Conservation (phyloP, 2,329 filamentous ascomycete genomes). For the Neonectria hederae region DNA sequence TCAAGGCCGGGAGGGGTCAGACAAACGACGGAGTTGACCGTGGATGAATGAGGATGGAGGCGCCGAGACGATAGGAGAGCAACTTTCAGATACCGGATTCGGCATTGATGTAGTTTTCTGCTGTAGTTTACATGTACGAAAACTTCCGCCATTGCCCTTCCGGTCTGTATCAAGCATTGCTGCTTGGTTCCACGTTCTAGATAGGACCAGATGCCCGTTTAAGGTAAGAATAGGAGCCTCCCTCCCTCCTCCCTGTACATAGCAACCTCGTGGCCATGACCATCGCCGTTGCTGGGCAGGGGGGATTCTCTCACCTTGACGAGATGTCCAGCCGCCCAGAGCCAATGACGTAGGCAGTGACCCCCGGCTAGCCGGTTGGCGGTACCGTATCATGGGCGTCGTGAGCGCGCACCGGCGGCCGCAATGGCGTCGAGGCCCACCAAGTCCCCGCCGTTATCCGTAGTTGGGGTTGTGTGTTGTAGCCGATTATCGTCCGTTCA, state of each 20-base stretch:
- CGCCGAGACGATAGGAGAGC: background rate
- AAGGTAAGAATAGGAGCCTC: background rate
- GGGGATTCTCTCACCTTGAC: background rate
- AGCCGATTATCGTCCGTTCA: background rate
- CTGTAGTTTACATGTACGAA: background rate
- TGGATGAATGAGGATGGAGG: background rate
- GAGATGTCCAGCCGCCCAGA: too few relatives aligned
- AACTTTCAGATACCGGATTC: background rate
- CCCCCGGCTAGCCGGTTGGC: background rate
- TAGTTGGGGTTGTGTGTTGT: background rate
- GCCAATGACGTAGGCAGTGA: background rate
- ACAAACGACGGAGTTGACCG: background rate
- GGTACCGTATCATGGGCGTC: background rate
- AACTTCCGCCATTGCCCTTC: background rate
- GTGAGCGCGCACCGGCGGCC: background rate
- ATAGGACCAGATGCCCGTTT: constrained; percentile 4
- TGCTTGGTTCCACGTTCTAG: background rate
- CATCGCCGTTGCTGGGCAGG: background rate
- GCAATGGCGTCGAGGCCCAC: background rate
- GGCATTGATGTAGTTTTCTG: background rate
- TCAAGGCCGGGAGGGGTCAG: background rate
- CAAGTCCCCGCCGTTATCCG: background rate
- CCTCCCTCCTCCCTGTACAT: background rate
- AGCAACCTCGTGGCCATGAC: background rate
- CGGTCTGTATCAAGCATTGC: background rate